Evolutionary conservation across 768 basidiomycete species (phyloP), one percentile per base, ranked within the genome.

Genomic region (Lepiota venenata): DNA sequence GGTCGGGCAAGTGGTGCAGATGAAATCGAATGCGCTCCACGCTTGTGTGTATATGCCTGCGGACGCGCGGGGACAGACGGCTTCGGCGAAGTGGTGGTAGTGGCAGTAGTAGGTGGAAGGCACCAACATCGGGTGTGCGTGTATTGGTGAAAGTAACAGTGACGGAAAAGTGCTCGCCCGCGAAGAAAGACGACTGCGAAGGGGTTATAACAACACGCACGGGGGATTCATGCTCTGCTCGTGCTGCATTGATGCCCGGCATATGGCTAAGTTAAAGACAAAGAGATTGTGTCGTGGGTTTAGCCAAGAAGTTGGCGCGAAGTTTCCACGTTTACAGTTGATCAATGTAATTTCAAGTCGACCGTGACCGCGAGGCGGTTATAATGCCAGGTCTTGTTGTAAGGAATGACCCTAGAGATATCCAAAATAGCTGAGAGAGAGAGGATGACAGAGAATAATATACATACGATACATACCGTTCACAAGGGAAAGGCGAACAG

Each of bases 71-170:
- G 49, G 10, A 42, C 38, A 2, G 52, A 35, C 12, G 48, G 61
- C 56, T 59, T 64, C 16, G 25, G 25, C 25, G 25, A 25, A 25
- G 25, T n/a, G n/a, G 25, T 2, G 25, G 25, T 5, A 25, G 25
- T 2, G 2, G 25, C 25, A 25, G 25, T 2, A 5, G 25, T 2
- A 25, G 25, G 25, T 25, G 5, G 69, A 66, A 41, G 70, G 72
- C n/a, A 11, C 69, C 71, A 22, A 69, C 63, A 20, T 74, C 73
- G 4, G 83, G 76, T 0, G 84, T 76, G 22, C 83, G 83, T 3
- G 84, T 86, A 66, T 96, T 97, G 47, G 88, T 87, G 69, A 97
- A 93, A 0, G 89, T 88, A 60, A 98, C 84, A 3, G 84, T 87
- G 11, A 91, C 91, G 2, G 84, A 76, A 69, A 96, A 92, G 0